phyloP scores from a whole-genome alignment of 2,329 filamentous ascomycete species.

The Phialophora chinensis region DNA sequence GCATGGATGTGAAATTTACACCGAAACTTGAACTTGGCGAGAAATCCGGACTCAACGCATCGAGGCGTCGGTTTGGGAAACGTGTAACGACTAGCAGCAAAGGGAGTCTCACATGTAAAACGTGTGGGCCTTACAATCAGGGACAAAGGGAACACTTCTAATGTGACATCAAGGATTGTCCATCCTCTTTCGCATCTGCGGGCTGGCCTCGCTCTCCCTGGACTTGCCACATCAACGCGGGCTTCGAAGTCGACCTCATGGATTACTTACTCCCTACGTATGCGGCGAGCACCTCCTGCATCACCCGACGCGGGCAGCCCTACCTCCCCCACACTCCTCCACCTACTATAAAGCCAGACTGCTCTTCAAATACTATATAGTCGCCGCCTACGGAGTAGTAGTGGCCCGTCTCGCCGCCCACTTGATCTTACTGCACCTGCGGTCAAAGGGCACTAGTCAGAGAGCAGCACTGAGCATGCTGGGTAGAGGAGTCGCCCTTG shows the following conservation, averaged over 20 bases:
- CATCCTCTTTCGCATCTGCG: neutral
- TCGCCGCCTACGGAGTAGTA: too few relatives aligned
- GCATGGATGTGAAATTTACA: neutral
- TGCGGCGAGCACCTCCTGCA: neutral
- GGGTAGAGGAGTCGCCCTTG: too few relatives aligned
- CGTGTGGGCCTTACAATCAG: neutral
- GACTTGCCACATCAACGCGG: neutral
- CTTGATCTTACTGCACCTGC: too few relatives aligned
- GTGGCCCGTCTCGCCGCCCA: too few relatives aligned
- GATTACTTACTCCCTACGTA: neutral
- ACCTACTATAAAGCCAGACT: too few relatives aligned
- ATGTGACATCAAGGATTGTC: neutral
- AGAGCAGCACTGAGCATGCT: too few relatives aligned
- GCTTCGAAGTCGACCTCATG: neutral
- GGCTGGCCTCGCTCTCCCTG: neutral
- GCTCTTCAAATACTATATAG: too few relatives aligned
- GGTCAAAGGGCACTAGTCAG: too few relatives aligned
- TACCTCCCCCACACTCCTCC: too few relatives aligned
- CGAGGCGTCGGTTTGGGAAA: neutral
- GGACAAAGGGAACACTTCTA: neutral
- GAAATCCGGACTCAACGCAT: neutral
- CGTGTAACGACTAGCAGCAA: constrained; percentile 1
- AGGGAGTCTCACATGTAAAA: neutral
- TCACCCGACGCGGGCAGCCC: too few relatives aligned
- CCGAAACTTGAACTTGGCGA: neutral